Evolutionary conservation across 768 basidiomycete genomes (phyloP).

Genomic region (Boletus insuetus): DNA sequence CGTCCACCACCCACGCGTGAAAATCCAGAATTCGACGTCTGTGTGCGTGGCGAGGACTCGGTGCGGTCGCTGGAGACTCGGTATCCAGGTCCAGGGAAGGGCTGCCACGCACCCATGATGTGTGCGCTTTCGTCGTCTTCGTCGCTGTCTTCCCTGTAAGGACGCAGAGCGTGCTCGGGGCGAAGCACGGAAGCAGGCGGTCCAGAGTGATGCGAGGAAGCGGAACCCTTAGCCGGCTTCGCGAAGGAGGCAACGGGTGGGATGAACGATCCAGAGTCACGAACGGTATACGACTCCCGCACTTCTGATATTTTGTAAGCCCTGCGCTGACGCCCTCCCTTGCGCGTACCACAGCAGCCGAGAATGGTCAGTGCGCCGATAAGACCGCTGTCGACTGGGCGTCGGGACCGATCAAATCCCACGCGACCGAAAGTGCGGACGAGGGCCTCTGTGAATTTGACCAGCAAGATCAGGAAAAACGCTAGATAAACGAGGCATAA

Average conservation of each 20-base stretch:
- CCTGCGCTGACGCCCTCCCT: slow-evolving; percentile 28
- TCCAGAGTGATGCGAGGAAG: slow-evolving; percentile 40
- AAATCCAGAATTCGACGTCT: slow-evolving; percentile 59
- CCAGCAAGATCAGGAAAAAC: slow-evolving; percentile 75
- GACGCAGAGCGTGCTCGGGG: slow-evolving; percentile 75
- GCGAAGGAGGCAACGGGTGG: slow-evolving; percentile 39
- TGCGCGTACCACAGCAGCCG: slow-evolving; percentile 60
- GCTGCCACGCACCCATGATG: slow-evolving; percentile 96
- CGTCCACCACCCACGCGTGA: slow-evolving; percentile 84
- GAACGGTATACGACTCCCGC: slow-evolving; percentile 26
- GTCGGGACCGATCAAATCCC: slow-evolving; percentile 81
- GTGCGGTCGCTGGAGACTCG: slow-evolving; percentile 23
- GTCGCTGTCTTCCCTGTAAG: slow-evolving; percentile 76
- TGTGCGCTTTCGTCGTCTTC: slow-evolving; percentile 66
- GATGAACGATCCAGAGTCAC: slow-evolving; percentile 49
- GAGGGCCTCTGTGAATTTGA: slow-evolving; percentile 83
- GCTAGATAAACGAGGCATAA: slow-evolving; percentile 79
- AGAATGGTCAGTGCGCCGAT: slow-evolving; percentile 75
- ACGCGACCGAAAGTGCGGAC: slow-evolving; percentile 74
- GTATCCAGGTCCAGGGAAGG: slow-evolving; percentile 49
- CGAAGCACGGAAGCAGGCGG: slow-evolving; percentile 71
- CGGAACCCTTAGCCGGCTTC: slow-evolving; percentile 24
- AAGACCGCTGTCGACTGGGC: slow-evolving; percentile 82
- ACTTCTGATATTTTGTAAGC: slow-evolving; percentile 25
- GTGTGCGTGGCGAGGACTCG: slow-evolving; percentile 28